These are phyloP conservation scores for Aspergillus novofumigatus DNA, from an alignment of 2,329 filamentous ascomycete species.

Conservation along the genomic window DNA sequence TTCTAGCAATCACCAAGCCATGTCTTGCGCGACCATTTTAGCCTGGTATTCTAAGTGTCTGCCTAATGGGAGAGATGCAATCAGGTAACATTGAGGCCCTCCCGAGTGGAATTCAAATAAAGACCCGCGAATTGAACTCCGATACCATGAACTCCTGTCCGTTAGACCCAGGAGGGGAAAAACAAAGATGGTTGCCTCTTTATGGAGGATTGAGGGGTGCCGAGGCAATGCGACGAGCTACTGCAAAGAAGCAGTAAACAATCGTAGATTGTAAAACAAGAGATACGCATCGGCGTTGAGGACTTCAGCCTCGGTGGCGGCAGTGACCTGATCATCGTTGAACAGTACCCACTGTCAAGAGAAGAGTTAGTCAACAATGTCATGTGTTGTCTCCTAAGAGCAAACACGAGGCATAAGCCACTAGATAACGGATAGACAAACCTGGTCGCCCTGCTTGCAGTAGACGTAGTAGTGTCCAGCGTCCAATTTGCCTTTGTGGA, in stretches of 20 bases:
- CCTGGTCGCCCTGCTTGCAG: conserved; percentile 72
- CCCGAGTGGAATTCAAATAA: conserved; percentile 1
- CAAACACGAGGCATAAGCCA: not conserved
- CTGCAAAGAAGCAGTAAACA: conserved; percentile 17
- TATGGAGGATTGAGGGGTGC: not conserved
- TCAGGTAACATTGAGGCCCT: not conserved
- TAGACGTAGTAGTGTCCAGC: conserved; percentile 92
- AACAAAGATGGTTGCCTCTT: not conserved
- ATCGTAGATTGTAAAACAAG: conserved; percentile 66
- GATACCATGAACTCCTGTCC: conserved; percentile 8
- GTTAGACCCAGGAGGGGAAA: conserved; percentile 7
- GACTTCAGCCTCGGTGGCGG: conserved; percentile 80
- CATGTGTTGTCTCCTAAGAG: not conserved
- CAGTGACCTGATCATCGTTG: conserved; percentile 87
- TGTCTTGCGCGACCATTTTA: not conserved
- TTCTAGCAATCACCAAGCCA: not conserved
- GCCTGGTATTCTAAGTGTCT: not conserved
- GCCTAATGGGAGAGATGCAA: not conserved
- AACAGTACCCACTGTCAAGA: conserved; percentile 79
- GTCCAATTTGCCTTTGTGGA: conserved; percentile 89
- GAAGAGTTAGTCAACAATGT: not conserved
- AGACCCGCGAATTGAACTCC: conserved; percentile 5
- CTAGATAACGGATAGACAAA: conserved; percentile 28
- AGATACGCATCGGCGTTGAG: conserved; percentile 83
- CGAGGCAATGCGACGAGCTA: conserved; percentile 1